These are phyloP conservation scores for Beauveria varroae DNA, from an alignment of 2,329 filamentous ascomycete species.

Conservation along the genomic window DNA sequence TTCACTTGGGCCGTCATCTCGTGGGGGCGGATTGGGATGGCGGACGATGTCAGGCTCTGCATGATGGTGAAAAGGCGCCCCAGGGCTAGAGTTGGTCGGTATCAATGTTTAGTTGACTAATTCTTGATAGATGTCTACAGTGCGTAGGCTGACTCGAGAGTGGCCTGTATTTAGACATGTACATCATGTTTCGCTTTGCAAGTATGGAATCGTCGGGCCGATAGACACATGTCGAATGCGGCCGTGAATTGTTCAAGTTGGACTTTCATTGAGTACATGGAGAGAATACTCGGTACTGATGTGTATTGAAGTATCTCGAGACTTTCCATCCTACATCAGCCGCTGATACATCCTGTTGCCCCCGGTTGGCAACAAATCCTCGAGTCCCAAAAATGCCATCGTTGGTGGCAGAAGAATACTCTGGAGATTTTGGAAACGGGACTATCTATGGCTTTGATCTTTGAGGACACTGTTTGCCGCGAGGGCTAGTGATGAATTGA, in stretches of 20 bases:
- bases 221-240: too few species aligned
- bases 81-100: too few species aligned
- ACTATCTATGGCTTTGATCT: too few species aligned
- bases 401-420: too few species aligned
- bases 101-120: slow-evolving; percentile 21
- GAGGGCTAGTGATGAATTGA: too few species aligned
- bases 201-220: slow-evolving; percentile 11
- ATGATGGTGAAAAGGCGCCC: slow-evolving; percentile 26
- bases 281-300: too few species aligned
- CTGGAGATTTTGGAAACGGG: too few species aligned
- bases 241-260: too few species aligned
- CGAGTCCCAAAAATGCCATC: too few species aligned
- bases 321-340: slow-evolving; percentile 21
- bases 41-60: slow-evolving; percentile 30
- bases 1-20: neutral
- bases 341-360: slow-evolving; percentile 16
- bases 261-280: too few species aligned
- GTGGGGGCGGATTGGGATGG: slow-evolving; percentile 20
- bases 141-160: slow-evolving; percentile 30
- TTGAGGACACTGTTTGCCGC: too few species aligned
- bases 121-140: slow-evolving; percentile 33
- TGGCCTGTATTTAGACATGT: slow-evolving; percentile 38
- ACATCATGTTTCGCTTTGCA: slow-evolving; percentile 18
- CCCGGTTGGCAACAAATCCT: slow-evolving; percentile 11
- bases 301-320: slow-evolving; percentile 24